Base-by-base conservation (phyloP, 139 green algal genomes). In the Edaphochlamys debaryana region DNA sequence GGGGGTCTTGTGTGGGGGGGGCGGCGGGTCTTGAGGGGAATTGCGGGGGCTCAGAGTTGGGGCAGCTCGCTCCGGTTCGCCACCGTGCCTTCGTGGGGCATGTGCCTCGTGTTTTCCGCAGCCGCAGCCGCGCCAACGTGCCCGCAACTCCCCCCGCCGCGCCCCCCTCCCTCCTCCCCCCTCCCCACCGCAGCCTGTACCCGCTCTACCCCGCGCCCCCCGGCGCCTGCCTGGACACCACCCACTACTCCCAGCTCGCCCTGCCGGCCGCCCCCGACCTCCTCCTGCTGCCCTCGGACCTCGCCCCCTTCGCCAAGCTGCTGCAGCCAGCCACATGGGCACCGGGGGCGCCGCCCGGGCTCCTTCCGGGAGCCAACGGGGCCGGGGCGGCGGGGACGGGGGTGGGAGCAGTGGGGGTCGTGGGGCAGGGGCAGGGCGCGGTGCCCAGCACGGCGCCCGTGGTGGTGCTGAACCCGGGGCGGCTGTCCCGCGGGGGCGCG, bases 241-340 rank as follows among this genome's bases (percentile, higher is more conserved):
- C 86, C 29, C 77, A 89, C n/a, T 88, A 85, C 37, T 42, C 74
- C 3, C 81, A 71, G 36, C 88, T 98, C 62, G 79, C 86, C 54
- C 80, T 99, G 45, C 86, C 91, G 1, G 67, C 79, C 64, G 40
- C 42, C 0, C 97, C 96, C 8, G 87, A 99, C 90, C 67, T 99
- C n/a, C 89, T 99, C 68, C 40, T 99, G 19, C 79, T 98, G 70
- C 95, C 97, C 3, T 99, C 96, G 30, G 95, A 99, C 90, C 89
- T 99, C 63, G 90, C 89, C 0, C 87, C 94, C 23, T 99, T 98
- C 84, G 97, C 94, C 29, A 98, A 98, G 88, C 45, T 94, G n/a
- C 76, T 93, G 27, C 41, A 67, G 17, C 22, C 90, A 0, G n/a
- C 63, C 19, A 37, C 64, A 1, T 76, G 78, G 78, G 50, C 22